phyloP scores from a whole-genome alignment of 1,284 basidiomycete species.

The Tetrapyrgos nigripes region DNA sequence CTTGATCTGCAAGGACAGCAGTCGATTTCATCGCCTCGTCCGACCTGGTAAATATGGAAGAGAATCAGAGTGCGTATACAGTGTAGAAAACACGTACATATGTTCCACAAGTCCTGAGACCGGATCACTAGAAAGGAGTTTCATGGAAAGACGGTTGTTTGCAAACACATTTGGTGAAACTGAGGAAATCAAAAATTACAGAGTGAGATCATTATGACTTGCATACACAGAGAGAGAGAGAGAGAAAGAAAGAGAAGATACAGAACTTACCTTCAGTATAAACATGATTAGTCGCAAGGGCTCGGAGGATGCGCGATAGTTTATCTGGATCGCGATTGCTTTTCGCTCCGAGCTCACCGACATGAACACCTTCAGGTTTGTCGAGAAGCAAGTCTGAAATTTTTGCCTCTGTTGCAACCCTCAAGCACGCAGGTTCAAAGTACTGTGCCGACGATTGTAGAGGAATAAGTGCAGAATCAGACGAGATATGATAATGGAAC shows the following conservation, averaged over 20 bases:
- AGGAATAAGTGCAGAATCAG: too few species aligned
- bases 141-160: slow-evolving; percentile 40
- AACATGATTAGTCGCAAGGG: slow-evolving; percentile 43
- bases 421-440: slow-evolving; percentile 20
- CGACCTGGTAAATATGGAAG: slow-evolving; percentile 22
- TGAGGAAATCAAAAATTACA: slow-evolving; percentile 8
- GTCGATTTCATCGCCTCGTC: slow-evolving; percentile 33
- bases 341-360: slow-evolving; percentile 29
- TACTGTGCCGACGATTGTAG: not conserved
- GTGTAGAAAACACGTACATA: slow-evolving; percentile 23
- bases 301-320: slow-evolving; percentile 39
- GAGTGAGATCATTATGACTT: too few species aligned
- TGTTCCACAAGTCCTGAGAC: slow-evolving; percentile 26
- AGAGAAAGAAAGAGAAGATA: too few species aligned
- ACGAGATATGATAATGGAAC: not conserved
- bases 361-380: slow-evolving; percentile 35
- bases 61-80: not conserved
- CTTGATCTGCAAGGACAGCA: slow-evolving; percentile 27
- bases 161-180: slow-evolving; percentile 36
- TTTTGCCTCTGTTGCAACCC: slow-evolving; percentile 26
- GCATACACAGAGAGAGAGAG: too few species aligned
- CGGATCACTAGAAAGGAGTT: slow-evolving; percentile 33
- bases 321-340: slow-evolving; percentile 36
- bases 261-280: slow-evolving; percentile 38
- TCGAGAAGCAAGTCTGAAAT: slow-evolving; percentile 40